These are phyloP conservation scores for Exophiala phaeomuriformis DNA, from an alignment of 2,329 filamentous ascomycete genomes.

Conservation along the genomic window DNA sequence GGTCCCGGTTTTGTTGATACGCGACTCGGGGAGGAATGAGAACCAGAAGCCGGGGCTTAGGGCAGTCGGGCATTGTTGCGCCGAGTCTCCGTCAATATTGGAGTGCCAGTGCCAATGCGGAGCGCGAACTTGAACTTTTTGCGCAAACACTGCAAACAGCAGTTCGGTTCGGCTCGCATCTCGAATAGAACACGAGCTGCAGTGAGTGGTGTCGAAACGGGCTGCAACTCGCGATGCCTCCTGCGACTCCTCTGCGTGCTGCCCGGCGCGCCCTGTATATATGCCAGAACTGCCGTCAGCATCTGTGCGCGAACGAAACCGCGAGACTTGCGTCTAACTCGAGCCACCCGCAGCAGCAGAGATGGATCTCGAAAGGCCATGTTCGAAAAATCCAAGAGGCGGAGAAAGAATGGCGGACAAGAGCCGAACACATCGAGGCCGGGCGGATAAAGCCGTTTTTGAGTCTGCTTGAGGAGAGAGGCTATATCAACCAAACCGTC, in stretches of 20 bases:
- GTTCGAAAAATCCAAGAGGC: slow-evolving; percentile 36
- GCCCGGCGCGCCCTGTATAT: slow-evolving; percentile 13
- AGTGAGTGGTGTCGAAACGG: slow-evolving; percentile 23
- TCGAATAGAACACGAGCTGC: too few relatives aligned
- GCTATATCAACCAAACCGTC: slow-evolving; percentile 41
- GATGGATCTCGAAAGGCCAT: slow-evolving; percentile 36
- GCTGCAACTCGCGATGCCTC: slow-evolving; percentile 5
- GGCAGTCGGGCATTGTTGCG: background rate
- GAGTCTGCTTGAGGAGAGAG: slow-evolving; percentile 41
- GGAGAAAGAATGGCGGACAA: slow-evolving; percentile 35
- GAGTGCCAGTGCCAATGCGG: background rate
- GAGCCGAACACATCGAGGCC: slow-evolving; percentile 38
- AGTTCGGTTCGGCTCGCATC: too few relatives aligned
- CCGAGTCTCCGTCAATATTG: background rate
- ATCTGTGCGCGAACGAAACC: background rate
- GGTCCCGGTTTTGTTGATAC: too few relatives aligned
- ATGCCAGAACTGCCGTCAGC: slow-evolving; percentile 15
- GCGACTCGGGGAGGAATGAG: too few relatives aligned
- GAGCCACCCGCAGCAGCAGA: slow-evolving; percentile 10
- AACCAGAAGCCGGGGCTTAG: too few relatives aligned
- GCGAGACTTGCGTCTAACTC: background rate
- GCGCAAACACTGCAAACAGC: too few relatives aligned
- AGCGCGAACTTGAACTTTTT: background rate
- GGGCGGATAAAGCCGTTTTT: slow-evolving; percentile 41
- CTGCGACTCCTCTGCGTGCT: background rate